Percentiles rank a stretch among this genome's conserved stretches.
Conservation (phyloP, 805 yeast genomes). For the Naumovozyma dairenensis region DNA sequence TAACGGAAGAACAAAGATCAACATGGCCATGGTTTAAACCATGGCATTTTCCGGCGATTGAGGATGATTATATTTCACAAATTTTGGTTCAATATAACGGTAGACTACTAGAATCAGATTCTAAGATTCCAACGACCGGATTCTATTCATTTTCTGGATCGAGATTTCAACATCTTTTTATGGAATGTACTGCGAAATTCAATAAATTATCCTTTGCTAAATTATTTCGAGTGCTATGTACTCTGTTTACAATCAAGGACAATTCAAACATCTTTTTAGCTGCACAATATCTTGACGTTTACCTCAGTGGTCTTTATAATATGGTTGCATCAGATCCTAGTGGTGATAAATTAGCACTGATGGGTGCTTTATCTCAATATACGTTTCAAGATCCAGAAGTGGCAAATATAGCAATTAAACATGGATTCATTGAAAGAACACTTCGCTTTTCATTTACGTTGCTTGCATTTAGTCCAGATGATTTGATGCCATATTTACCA, state of each 20-base stretch:
- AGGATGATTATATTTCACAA: constrained; percentile 8
- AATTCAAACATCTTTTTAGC: constrained; percentile 47
- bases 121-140: constrained; percentile 8
- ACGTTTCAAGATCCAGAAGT: constrained; percentile 23
- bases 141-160: constrained; percentile 31
- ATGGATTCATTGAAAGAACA: constrained; percentile 24
- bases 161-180: constrained; percentile 32
- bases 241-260: constrained; percentile 21
- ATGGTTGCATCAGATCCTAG: constrained; percentile 20
- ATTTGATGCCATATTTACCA: constrained; percentile 16
- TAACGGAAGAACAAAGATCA: constrained; percentile 18
- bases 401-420: constrained; percentile 20
- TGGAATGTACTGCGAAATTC: constrained; percentile 13
- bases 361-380: constrained; percentile 25
- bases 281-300: constrained; percentile 69
- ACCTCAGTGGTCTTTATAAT: constrained; percentile 40
- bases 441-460: constrained; percentile 22
- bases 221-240: constrained; percentile 15
- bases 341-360: constrained; percentile 17
- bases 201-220: constrained; percentile 14
- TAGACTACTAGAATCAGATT: constrained; percentile 12
- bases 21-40: constrained; percentile 21
- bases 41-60: constrained; percentile 16
- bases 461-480: constrained; percentile 23
- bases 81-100: constrained; percentile 18